Conservation (phyloP, 139 green algal species). For the Closterium sp. region DNA sequence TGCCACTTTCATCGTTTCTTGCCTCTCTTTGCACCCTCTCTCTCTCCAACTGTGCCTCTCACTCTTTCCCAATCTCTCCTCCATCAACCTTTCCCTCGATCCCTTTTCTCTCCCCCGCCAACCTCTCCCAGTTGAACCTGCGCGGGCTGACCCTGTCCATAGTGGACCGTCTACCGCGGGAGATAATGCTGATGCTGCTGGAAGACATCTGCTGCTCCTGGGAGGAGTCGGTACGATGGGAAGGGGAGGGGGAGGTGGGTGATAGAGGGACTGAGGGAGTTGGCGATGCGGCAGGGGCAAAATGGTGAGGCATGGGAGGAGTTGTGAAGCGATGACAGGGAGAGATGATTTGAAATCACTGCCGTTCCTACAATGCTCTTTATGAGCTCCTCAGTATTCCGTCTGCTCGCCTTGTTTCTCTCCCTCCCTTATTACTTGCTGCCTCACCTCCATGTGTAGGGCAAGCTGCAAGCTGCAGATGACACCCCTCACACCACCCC, state of each 20-base stretch:
- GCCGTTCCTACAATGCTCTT: too few species aligned
- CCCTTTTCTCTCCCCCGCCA: not conserved
- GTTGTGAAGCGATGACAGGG: too few species aligned
- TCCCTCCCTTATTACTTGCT: too few species aligned
- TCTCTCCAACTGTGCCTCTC: not conserved
- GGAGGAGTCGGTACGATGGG: not conserved
- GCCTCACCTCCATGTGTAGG: too few species aligned
- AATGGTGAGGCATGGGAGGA: too few species aligned
- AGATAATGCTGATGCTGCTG: not conserved
- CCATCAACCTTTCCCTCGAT: not conserved
- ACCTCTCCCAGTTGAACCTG: not conserved
- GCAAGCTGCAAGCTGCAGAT: not conserved
- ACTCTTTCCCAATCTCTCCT: not conserved
- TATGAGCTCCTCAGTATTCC: too few species aligned
- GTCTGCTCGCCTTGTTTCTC: too few species aligned
- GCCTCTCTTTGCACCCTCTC: not conserved
- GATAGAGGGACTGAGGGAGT: not conserved
- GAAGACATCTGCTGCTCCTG: not conserved
- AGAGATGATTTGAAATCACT: too few species aligned
- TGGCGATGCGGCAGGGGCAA: too few species aligned
- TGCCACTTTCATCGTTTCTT: not conserved
- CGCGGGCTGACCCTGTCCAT: not conserved
- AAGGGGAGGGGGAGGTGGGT: not conserved
- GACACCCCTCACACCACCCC: not conserved
- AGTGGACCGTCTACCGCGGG: not conserved